Conservation (phyloP, 441 rosid species). For the Erodium texanum region DNA sequence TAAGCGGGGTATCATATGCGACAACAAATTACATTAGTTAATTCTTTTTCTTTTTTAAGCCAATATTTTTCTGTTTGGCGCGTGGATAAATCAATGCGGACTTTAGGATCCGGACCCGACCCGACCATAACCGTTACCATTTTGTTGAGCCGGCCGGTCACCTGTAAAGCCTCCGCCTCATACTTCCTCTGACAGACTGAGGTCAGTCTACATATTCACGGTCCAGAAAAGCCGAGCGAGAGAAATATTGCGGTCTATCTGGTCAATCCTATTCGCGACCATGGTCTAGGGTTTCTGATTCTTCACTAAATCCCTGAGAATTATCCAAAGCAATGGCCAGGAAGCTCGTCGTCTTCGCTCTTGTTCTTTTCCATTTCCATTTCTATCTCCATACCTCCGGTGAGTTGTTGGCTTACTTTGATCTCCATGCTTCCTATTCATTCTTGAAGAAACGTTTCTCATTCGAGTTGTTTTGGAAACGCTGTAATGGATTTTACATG, state of each 20-base stretch:
- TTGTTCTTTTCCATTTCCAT: constrained; percentile 24
- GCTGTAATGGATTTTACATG: not conserved
- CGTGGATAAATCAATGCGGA: not conserved
- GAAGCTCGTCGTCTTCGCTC: constrained; percentile 16
- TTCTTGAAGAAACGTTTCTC: not conserved
- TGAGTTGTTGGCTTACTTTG: constrained; percentile 10
- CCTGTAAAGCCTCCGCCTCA: not conserved
- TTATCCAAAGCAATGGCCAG: constrained; percentile 23
- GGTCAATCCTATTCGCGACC: constrained; percentile 1
- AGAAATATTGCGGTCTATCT: not conserved
- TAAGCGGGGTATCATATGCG: too few relatives aligned
- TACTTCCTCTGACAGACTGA: not conserved
- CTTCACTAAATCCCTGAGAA: not conserved
- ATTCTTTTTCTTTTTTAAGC: not conserved
- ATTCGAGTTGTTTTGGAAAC: not conserved
- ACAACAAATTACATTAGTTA: too few relatives aligned
- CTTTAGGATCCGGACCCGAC: not conserved
- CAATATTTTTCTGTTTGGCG: not conserved
- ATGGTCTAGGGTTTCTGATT: constrained; percentile 28
- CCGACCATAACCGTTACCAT: not conserved
- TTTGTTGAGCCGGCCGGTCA: not conserved
- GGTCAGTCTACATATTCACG: not conserved
- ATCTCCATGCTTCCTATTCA: not conserved
- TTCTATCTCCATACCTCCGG: constrained; percentile 30
- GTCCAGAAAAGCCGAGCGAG: not conserved